Conservation (phyloP, 805 yeast genomes). For the Groenewaldozyma tartarivorans region DNA sequence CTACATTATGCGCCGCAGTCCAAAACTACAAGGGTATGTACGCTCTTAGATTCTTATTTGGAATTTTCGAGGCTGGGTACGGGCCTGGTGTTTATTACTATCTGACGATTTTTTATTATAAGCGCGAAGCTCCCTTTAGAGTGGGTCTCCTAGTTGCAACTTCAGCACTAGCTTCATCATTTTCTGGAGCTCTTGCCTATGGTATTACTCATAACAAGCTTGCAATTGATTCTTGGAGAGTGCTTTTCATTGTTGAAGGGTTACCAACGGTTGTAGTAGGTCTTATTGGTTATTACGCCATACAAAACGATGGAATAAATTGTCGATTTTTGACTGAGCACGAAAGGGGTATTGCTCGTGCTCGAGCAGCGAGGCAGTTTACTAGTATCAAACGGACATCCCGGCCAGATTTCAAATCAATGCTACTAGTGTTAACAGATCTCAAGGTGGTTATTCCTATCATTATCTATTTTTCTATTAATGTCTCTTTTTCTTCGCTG, state of each 20-base stretch:
- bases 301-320: slow-evolving; percentile 31
- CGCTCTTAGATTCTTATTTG: slow-evolving; percentile 38
- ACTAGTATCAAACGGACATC: slow-evolving; percentile 7
- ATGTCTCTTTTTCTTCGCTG: slow-evolving; percentile 29
- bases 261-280: slow-evolving; percentile 35
- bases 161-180: slow-evolving; percentile 42
- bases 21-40: slow-evolving; percentile 34
- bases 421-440: slow-evolving; percentile 9
- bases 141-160: slow-evolving; percentile 22
- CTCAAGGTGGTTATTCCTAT: slow-evolving; percentile 12
- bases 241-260: slow-evolving; percentile 41
- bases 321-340: slow-evolving; percentile 39
- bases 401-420: slow-evolving; percentile 7
- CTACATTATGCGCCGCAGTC: slow-evolving; percentile 41
- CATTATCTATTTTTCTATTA: slow-evolving; percentile 20
- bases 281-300: slow-evolving; percentile 21
- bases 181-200: slow-evolving; percentile 45
- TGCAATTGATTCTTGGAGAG: slow-evolving; percentile 35
- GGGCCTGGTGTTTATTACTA: slow-evolving; percentile 26
- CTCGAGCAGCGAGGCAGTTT: slow-evolving; percentile 13
- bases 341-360: slow-evolving; percentile 23
- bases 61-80: slow-evolving; percentile 27
- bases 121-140: slow-evolving; percentile 23
- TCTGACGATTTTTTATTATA: slow-evolving; percentile 26
- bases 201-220: slow-evolving; percentile 21